Evolutionary conservation across 176 grass and related monocot species (phyloP).

Genomic region (Ensete ventricosum): DNA sequence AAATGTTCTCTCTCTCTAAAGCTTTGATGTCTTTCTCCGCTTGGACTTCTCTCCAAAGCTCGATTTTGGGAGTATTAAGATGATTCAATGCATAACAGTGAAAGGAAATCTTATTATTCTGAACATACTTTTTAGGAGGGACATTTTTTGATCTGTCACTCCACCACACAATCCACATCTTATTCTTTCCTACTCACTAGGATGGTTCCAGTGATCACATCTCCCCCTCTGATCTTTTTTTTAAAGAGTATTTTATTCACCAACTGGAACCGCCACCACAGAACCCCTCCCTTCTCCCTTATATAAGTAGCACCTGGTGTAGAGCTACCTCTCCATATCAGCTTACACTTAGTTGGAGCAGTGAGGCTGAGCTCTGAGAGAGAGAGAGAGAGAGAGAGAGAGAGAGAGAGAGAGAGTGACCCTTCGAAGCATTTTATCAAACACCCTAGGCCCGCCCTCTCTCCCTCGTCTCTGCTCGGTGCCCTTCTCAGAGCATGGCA

Average conservation of each 20-base stretch:
- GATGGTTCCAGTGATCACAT: not conserved
- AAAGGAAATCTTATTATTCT: too few species aligned
- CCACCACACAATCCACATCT: not conserved
- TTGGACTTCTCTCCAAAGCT: too few species aligned
- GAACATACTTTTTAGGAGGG: not conserved
- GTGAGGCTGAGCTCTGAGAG: too few species aligned
- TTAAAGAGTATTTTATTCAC: not conserved
- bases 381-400: too few species aligned
- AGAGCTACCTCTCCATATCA: not conserved
- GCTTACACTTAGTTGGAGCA: not conserved
- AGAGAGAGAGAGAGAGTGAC: too few species aligned
- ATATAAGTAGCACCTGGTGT: not conserved
- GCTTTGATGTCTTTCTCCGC: too few species aligned
- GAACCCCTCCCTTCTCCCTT: not conserved
- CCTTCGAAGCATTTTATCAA: not conserved
- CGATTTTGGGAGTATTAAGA: too few species aligned
- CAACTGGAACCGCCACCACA: not conserved
- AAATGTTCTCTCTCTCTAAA: too few species aligned
- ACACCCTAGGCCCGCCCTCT: too few species aligned
- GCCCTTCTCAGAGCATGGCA: conserved; percentile 6
- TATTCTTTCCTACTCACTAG: not conserved
- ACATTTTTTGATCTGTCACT: not conserved
- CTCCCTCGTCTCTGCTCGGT: too few species aligned
- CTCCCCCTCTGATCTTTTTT: not conserved
- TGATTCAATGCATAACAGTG: too few species aligned